Evolutionary conservation across 208 protist genomes (phyloP).

Genomic region (Trypanosoma scelopori): DNA sequence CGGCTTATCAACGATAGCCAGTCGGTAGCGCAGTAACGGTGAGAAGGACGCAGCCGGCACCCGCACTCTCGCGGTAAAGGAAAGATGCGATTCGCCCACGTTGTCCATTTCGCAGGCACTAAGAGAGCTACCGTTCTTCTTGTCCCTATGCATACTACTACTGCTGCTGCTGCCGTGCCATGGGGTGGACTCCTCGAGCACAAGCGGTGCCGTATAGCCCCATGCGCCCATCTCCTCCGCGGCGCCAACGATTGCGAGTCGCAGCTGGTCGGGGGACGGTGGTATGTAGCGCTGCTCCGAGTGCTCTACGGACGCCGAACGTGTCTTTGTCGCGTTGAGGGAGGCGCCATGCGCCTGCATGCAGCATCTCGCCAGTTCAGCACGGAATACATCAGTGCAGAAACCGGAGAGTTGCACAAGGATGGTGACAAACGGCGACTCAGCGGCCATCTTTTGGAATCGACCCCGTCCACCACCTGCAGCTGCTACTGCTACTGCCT

Average conservation of each 20-base stretch:
- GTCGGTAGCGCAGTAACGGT: constrained; percentile 9
- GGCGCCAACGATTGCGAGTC: constrained; percentile 45
- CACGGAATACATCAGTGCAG: not conserved
- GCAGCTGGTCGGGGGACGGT: constrained; percentile 29
- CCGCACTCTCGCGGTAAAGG: constrained; percentile 9
- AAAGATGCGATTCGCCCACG: not conserved
- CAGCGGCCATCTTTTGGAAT: not conserved
- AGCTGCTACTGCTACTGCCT: too few species aligned
- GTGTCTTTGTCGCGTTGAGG: not conserved
- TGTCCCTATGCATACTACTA: too few species aligned
- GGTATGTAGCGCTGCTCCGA: constrained; percentile 18
- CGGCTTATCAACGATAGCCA: constrained; percentile 29
- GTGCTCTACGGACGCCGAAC: not conserved
- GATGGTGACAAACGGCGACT: not conserved
- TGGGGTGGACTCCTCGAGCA: constrained; percentile 16
- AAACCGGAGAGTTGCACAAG: not conserved
- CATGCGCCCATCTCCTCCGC: constrained; percentile 44
- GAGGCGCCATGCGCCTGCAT: not conserved
- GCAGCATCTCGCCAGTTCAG: constrained; percentile 12
- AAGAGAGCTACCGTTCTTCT: too few species aligned
- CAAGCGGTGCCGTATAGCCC: constrained; percentile 40
- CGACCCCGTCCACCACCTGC: not conserved
- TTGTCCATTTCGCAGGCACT: not conserved
- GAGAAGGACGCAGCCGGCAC: constrained; percentile 1
- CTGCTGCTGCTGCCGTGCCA: not conserved